phyloP scores from a whole-genome alignment of 164 flowering plant species.

The Paratinospora sagittata region DNA sequence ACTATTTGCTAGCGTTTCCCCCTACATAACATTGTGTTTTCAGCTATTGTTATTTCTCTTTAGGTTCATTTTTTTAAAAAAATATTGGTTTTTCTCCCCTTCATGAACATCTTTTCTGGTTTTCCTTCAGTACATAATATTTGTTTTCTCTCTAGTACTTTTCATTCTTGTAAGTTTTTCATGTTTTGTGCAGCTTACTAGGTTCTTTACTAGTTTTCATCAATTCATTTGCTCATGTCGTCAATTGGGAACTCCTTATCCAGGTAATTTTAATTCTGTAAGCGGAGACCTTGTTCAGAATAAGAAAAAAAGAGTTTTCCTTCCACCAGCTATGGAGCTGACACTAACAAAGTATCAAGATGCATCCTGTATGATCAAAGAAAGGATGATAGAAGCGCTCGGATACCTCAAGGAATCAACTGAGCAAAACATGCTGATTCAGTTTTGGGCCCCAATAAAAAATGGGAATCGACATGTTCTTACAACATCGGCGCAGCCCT shows the following conservation, averaged over 20 bases:
- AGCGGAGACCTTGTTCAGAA: conserved; percentile 23
- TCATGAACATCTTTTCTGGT: too few relatives aligned
- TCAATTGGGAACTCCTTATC: conserved; percentile 13
- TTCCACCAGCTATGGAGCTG: conserved; percentile 26
- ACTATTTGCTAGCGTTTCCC: too few relatives aligned
- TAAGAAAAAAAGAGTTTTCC: conserved; percentile 22
- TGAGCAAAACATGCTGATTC: conserved; percentile 80
- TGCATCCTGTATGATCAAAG: conserved; percentile 64
- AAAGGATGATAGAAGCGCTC: conserved; percentile 84
- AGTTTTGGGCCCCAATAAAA: conserved; percentile 94
- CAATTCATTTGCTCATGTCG: background rate
- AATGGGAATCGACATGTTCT: conserved; percentile 56
- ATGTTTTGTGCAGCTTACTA: too few relatives aligned
- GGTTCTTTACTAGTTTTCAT: too few relatives aligned
- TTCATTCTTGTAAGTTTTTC: too few relatives aligned
- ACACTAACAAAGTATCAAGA: conserved; percentile 42
- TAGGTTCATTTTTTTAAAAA: too few relatives aligned
- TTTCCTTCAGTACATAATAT: too few relatives aligned
- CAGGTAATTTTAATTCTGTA: conserved; percentile 36
- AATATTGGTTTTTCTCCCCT: too few relatives aligned
- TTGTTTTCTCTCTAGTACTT: too few relatives aligned
- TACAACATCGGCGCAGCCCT: conserved; percentile 95
- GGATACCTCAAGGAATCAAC: conserved; percentile 70
- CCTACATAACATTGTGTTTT: too few relatives aligned
- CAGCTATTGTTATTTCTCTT: too few relatives aligned